phyloP scores from a whole-genome alignment of 2,329 filamentous ascomycete species.

The Dactylellina haptotyla region DNA sequence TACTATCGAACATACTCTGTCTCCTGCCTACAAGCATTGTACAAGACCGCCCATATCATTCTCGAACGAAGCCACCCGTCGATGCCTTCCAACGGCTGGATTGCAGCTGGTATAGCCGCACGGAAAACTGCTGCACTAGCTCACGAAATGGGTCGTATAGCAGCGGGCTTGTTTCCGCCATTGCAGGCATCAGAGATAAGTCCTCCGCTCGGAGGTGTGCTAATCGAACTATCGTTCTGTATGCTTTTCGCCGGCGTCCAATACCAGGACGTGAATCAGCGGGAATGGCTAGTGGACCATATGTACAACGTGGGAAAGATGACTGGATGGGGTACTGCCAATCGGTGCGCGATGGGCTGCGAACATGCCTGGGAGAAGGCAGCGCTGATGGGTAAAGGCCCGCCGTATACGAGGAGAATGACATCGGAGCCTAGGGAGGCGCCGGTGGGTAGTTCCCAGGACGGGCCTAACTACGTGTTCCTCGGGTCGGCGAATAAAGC shows the following conservation, averaged over 20 bases:
- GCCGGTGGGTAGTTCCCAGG: slow-evolving; percentile 25
- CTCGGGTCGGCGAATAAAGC: slow-evolving; percentile 49
- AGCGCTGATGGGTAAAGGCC: slow-evolving; percentile 77
- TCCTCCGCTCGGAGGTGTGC: slow-evolving; percentile 79
- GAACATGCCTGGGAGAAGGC: slow-evolving; percentile 85
- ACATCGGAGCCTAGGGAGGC: slow-evolving; percentile 44
- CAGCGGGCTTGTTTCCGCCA: slow-evolving; percentile 74
- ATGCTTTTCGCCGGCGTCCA: slow-evolving; percentile 88
- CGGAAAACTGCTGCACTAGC: slow-evolving; percentile 76
- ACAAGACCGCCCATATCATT: slow-evolving; percentile 84
- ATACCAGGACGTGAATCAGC: slow-evolving; percentile 76
- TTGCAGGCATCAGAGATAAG: slow-evolving; percentile 71
- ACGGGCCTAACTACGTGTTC: slow-evolving; percentile 39
- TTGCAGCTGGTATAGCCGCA: slow-evolving; percentile 82
- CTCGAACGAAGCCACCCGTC: slow-evolving; percentile 83
- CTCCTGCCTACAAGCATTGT: slow-evolving; percentile 85
- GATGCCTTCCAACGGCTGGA: slow-evolving; percentile 91
- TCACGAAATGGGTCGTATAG: slow-evolving; percentile 80
- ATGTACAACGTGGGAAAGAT: slow-evolving; percentile 79
- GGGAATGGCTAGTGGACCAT: slow-evolving; percentile 79
- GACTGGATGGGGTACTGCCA: slow-evolving; percentile 87
- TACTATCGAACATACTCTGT: slow-evolving; percentile 89
- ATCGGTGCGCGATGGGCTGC: slow-evolving; percentile 82
- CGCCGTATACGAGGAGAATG: slow-evolving; percentile 69
- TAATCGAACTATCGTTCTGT: slow-evolving; percentile 83